Evolutionary conservation across 352 stramenopile genomes (phyloP).

Genomic region (Peronosclerospora sorghi): DNA sequence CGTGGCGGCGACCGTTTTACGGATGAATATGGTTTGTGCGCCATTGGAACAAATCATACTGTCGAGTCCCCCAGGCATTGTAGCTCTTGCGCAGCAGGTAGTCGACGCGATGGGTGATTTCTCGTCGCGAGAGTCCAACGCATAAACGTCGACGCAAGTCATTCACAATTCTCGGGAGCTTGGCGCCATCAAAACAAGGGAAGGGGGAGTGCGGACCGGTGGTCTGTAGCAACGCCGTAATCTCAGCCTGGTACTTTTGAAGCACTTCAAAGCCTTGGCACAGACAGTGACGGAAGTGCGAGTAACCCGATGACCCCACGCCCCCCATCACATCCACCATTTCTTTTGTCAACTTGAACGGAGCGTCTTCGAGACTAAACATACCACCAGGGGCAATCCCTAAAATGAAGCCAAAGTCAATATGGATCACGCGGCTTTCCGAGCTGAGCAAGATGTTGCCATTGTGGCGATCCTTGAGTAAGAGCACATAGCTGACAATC

Average conservation of each 20-base stretch:
- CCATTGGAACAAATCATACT: slow-evolving; percentile 86
- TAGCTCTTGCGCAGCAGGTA: slow-evolving; percentile 82
- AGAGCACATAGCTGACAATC: slow-evolving; percentile 94
- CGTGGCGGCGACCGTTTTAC: slow-evolving; percentile 12
- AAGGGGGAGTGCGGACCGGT: slow-evolving; percentile 92
- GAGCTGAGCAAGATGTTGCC: slow-evolving; percentile 97
- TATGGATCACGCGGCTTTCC: slow-evolving; percentile 94
- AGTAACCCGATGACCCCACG: slow-evolving; percentile 75
- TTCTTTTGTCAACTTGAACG: slow-evolving; percentile 98
- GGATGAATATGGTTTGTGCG: slow-evolving; percentile 85
- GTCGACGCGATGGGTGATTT: slow-evolving; percentile 63
- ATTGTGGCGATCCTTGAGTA: slow-evolving; percentile 98
- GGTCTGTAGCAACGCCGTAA: slow-evolving; percentile 91
- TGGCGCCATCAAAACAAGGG: slow-evolving; percentile 84
- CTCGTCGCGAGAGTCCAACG: slow-evolving; percentile 47
- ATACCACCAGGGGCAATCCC: slow-evolving; percentile 94
- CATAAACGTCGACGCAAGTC: slow-evolving; percentile 62
- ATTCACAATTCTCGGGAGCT: slow-evolving; percentile 45
- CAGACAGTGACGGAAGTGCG: slow-evolving; percentile 87
- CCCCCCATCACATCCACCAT: slow-evolving; percentile 96
- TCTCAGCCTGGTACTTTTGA: slow-evolving; percentile 88
- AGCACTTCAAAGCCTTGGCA: slow-evolving; percentile 90
- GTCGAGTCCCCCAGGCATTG: slow-evolving; percentile 79
- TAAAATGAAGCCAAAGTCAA: slow-evolving; percentile 99
- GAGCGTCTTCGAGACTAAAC: slow-evolving; percentile 94